Percentiles rank a stretch among this genome's conserved stretches.
Conservation (phyloP, 2,329 filamentous ascomycete genomes). For the Dactylellina drechsleri region DNA sequence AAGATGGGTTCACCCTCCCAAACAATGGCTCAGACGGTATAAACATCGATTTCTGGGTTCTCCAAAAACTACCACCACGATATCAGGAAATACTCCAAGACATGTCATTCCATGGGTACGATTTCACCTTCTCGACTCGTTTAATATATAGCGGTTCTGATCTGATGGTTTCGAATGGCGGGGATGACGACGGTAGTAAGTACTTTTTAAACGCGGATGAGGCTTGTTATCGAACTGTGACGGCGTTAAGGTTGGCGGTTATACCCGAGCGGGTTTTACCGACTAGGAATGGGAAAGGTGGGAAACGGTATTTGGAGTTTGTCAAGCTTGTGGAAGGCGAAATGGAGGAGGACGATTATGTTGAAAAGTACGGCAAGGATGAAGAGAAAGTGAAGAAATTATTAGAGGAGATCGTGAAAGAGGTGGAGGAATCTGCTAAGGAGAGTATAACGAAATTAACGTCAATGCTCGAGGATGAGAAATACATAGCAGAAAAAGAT, state of each 20-base stretch:
- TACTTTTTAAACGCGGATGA: constrained; percentile 25
- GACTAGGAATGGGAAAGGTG: neutral
- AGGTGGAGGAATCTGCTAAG: constrained; percentile 6
- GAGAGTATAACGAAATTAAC: constrained; percentile 8
- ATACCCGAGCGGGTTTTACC: constrained; percentile 5
- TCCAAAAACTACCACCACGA: constrained; percentile 17
- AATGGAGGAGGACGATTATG: constrained; percentile 50
- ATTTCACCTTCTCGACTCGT: constrained; percentile 18
- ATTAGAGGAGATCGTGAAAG: constrained; percentile 11
- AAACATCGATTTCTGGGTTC: constrained; percentile 38
- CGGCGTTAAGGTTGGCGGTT: constrained; percentile 35
- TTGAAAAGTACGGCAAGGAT: constrained; percentile 15
- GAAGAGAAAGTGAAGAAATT: constrained; percentile 15
- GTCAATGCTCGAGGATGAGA: constrained; percentile 5
- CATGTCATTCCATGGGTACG: constrained; percentile 45
- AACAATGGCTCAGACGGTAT: constrained; percentile 38
- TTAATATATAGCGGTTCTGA: constrained; percentile 32
- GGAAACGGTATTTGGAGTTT: constrained; percentile 34
- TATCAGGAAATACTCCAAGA: constrained; percentile 30
- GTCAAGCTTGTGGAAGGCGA: constrained; percentile 38
- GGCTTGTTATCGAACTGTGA: constrained; percentile 39
- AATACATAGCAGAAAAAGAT: neutral
- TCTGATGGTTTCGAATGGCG: constrained; percentile 28
- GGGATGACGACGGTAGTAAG: constrained; percentile 20
- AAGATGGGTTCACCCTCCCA: constrained; percentile 46